Base-by-base conservation (phyloP, 805 yeast genomes). In the Lachancea meyersii region DNA sequence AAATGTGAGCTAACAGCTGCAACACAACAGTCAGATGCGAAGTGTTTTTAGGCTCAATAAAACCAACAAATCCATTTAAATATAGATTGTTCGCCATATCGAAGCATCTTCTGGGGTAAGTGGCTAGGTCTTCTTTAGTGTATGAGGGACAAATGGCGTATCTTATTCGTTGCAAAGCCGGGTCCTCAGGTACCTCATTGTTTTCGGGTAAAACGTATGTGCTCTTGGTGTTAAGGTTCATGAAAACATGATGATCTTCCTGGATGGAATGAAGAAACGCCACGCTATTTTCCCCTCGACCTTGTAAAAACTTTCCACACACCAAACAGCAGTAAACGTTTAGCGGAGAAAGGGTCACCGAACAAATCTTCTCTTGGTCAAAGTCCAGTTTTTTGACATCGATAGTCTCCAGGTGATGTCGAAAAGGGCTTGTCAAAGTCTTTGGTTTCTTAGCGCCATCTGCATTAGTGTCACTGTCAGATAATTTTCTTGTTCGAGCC, bases 301-400 rank as follows among this genome's bases (percentile, higher is more conserved):
- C 95, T 50, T 79, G 81, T 41, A 77, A 72, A 60, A 77, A 86
- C 52, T 75, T 79, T 26, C 89, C 91, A 62, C 95, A 86, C 0
- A 71, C 72, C 17, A 86, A 62, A 55, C 95, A 86, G 24, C 85
- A 78, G 53, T 84, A 82, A 1, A 85, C 73, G 52, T 82, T 81
- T 17, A 72, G 64, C 30, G 68, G 72, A 1, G 86, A 70, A 18
- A 84, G 64, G 0, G 87, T 73, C 0, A 80, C 74, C 33, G 77
- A 70, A 59, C 95, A 86, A 1, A 75, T 60, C 53, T 78, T 79
- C 34, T 81, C 86, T 40, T 74, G 71, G 56, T 84, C 94, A 57
- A 86, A 85, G 54, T 86, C 86, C 11, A 70, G 45, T 16, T 53
- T 58, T 34, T 54, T 61, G 33, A 57, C 50, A 35, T 59, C 59